Evolutionary conservation across 2,329 filamentous ascomycete species (phyloP).

Genomic region (Venturia nashicola): DNA sequence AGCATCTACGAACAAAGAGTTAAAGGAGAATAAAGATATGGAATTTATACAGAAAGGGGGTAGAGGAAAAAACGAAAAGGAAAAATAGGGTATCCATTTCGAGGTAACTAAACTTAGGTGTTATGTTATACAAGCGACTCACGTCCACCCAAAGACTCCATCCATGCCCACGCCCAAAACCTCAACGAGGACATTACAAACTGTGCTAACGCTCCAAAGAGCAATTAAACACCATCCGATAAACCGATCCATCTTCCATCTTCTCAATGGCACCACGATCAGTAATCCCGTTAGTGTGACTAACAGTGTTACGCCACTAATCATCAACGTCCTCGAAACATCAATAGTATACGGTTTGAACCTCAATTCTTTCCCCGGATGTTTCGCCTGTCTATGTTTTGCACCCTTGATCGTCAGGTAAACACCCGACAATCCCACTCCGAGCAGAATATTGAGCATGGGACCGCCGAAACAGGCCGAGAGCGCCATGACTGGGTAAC

Average conservation of each 20-base stretch:
- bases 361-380: slow-evolving; percentile 50
- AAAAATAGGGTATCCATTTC: not conserved
- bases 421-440: slow-evolving; percentile 80
- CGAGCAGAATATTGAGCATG: slow-evolving; percentile 92
- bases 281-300: slow-evolving; percentile 68
- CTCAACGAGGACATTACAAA: slow-evolving; percentile 73
- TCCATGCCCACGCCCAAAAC: slow-evolving; percentile 22
- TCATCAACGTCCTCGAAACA: slow-evolving; percentile 72
- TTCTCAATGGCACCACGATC: slow-evolving; percentile 69
- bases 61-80: not conserved
- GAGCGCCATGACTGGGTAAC: slow-evolving; percentile 90
- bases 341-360: slow-evolving; percentile 74
- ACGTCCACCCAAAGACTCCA: no score
- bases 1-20: not conserved
- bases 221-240: slow-evolving; percentile 69
- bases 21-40: not conserved
- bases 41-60: not conserved
- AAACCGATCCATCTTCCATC: slow-evolving; percentile 65
- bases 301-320: slow-evolving; percentile 74
- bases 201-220: slow-evolving; percentile 70
- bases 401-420: slow-evolving; percentile 72
- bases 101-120: not conserved
- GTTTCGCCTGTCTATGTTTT: slow-evolving; percentile 50
- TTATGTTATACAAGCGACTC: not conserved
- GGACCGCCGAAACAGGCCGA: slow-evolving; percentile 96